Evolutionary conservation across 2,329 filamentous ascomycete genomes (phyloP).

Genomic region (Ophiobolus disseminans): DNA sequence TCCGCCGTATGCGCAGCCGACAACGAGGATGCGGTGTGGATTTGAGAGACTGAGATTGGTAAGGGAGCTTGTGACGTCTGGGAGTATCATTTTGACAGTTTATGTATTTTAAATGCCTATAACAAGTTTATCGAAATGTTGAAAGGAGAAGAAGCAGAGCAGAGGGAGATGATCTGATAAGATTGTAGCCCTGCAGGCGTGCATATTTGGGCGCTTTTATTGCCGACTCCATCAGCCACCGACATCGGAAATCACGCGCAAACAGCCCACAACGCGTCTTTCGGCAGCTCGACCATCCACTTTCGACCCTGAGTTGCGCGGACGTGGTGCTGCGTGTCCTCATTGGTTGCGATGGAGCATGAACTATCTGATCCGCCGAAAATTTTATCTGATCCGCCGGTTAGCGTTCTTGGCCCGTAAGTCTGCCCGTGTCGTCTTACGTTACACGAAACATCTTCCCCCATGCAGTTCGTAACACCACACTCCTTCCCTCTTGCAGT

Average conservation of each 20-base stretch:
- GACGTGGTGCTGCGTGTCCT: background rate
- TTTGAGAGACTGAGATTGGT: slow-evolving; percentile 37
- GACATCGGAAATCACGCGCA: slow-evolving; percentile 21
- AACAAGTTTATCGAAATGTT: slow-evolving; percentile 20
- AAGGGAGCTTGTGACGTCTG: slow-evolving; percentile 31
- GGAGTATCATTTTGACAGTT: slow-evolving; percentile 38
- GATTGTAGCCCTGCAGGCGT: slow-evolving; percentile 21
- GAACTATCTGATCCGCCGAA: slow-evolving; percentile 26
- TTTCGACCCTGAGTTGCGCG: slow-evolving; percentile 3
- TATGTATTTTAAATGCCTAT: too few species aligned
- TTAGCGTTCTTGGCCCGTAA: slow-evolving; percentile 17
- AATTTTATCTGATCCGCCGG: slow-evolving; percentile 29
- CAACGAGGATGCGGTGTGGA: slow-evolving; percentile 62
- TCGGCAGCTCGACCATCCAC: slow-evolving; percentile 8
- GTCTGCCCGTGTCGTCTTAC: background rate
- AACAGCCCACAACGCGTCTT: slow-evolving; percentile 5
- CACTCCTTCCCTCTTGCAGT: background rate
- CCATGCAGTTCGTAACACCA: background rate
- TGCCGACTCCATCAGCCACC: slow-evolving; percentile 11
- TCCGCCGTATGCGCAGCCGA: slow-evolving; percentile 77
- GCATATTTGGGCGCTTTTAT: too few species aligned
- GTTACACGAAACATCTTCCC: background rate
- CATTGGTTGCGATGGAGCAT: slow-evolving; percentile 13
- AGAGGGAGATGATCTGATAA: slow-evolving; percentile 47
- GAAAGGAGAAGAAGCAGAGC: slow-evolving; percentile 5